These are phyloP conservation scores for Cercophora newfieldiana DNA, from an alignment of 495 filamentous ascomycete species.

Conservation along the genomic window DNA sequence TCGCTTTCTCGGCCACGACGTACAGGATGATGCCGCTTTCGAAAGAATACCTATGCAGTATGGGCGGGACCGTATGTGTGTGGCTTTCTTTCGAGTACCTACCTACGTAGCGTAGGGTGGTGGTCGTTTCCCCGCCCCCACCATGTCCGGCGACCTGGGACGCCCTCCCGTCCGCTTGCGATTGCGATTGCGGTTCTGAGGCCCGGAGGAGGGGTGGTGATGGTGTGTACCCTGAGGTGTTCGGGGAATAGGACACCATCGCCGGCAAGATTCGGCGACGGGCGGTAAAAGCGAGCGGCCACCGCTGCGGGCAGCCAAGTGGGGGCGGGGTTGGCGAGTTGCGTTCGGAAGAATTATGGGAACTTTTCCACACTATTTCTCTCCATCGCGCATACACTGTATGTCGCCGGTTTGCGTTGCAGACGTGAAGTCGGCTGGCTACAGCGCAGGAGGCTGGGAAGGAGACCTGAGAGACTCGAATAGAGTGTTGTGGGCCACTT, in stretches of 20 bases:
- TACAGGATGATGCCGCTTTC: no score
- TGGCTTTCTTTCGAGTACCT: background rate
- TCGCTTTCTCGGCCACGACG: background rate
- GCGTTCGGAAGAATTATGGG: background rate
- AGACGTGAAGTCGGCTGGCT: background rate
- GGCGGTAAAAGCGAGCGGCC: slow-evolving; percentile 5
- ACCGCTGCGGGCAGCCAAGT: background rate
- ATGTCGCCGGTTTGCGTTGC: background rate
- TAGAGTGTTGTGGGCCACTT: background rate
- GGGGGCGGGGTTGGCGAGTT: background rate
- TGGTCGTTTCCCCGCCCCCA: background rate
- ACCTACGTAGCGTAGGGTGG: background rate
- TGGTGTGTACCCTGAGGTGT: background rate
- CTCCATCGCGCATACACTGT: no score
- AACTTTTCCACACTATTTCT: background rate
- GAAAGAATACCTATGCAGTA: no score
- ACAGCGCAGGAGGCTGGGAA: background rate
- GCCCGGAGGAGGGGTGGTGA: background rate
- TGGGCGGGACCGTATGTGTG: no score
- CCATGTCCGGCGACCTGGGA: background rate
- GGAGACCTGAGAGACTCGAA: background rate
- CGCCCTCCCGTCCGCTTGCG: background rate
- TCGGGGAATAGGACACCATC: background rate
- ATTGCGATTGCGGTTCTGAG: background rate
- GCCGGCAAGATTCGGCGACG: slow-evolving; percentile 18